Conservation (phyloP, 129 eudicot genomes). For the Heracleum sosnowskyi region DNA sequence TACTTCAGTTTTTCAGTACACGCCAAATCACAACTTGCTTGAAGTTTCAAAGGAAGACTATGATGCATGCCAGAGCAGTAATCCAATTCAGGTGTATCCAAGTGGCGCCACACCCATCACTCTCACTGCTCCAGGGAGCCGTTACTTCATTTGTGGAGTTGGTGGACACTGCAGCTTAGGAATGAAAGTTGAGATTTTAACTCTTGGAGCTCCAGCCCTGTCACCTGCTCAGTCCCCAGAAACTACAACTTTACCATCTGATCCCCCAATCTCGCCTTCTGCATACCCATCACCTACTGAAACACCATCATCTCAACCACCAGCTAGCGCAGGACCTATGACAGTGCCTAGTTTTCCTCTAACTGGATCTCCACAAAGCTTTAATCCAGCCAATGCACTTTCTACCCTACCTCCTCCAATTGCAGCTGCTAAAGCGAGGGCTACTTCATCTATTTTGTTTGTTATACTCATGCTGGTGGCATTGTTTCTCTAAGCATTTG, state of each 20-base stretch:
- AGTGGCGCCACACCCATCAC: constrained; percentile 30
- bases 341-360: not conserved
- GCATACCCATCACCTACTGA: constrained; percentile 1
- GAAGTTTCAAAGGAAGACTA: constrained; percentile 48
- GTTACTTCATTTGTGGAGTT: constrained; percentile 78
- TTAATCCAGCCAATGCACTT: constrained; percentile 18
- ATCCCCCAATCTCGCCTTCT: constrained; percentile 15
- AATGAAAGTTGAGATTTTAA: constrained; percentile 59
- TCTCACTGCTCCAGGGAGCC: constrained; percentile 44
- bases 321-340: not conserved
- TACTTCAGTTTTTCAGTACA: constrained; percentile 46
- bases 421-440: constrained; percentile 24
- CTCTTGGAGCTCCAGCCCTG: constrained; percentile 31
- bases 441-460: constrained; percentile 23
- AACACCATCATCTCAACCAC: not conserved
- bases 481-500: constrained; percentile 17
- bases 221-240: constrained; percentile 30
- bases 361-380: constrained; percentile 25
- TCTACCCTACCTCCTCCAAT: constrained; percentile 37
- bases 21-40: constrained; percentile 37
- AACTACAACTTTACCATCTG: constrained; percentile 16
- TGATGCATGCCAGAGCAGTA: constrained; percentile 42
- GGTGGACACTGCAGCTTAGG: constrained; percentile 61
- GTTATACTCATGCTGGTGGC: constrained; percentile 28
- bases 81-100: constrained; percentile 20